phyloP scores from a whole-genome alignment of 352 stramenopile species.

The Pythium oligandrum region DNA sequence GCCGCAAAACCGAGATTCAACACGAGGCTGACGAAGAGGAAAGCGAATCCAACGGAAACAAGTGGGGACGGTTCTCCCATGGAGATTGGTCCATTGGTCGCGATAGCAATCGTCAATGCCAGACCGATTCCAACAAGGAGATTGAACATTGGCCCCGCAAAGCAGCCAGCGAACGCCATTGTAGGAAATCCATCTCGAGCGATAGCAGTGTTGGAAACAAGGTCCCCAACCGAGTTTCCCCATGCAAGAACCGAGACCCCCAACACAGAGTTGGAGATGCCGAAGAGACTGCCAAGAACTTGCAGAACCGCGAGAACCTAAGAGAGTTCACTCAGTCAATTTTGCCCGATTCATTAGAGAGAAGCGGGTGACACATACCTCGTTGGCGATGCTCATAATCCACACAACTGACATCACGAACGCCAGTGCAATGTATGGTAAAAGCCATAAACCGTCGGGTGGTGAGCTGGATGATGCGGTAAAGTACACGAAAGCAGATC shows the following conservation, averaged over 20 bases:
- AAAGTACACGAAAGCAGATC: constrained; percentile 43
- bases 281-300: constrained; percentile 65
- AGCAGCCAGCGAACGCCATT: constrained; percentile 82
- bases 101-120: constrained; percentile 57
- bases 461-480: constrained; percentile 16
- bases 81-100: constrained; percentile 42
- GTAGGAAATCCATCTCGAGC: constrained; percentile 73
- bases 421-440: constrained; percentile 60
- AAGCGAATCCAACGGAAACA: constrained; percentile 65
- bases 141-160: constrained; percentile 80
- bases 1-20: constrained; percentile 59
- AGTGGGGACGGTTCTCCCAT: constrained; percentile 53
- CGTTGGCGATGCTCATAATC: constrained; percentile 85
- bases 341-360: neutral
- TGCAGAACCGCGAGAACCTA: constrained; percentile 64
- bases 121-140: constrained; percentile 65
- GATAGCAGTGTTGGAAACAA: constrained; percentile 78
- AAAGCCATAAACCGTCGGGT: constrained; percentile 38
- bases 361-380: constrained; percentile 24
- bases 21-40: constrained; percentile 55
- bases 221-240: constrained; percentile 76
- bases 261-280: constrained; percentile 70
- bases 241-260: constrained; percentile 71
- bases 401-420: constrained; percentile 85
- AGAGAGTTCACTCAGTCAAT: too few species aligned